phyloP scores from a whole-genome alignment of 2,329 filamentous ascomycete species.

The Ciborinia camelliae region DNA sequence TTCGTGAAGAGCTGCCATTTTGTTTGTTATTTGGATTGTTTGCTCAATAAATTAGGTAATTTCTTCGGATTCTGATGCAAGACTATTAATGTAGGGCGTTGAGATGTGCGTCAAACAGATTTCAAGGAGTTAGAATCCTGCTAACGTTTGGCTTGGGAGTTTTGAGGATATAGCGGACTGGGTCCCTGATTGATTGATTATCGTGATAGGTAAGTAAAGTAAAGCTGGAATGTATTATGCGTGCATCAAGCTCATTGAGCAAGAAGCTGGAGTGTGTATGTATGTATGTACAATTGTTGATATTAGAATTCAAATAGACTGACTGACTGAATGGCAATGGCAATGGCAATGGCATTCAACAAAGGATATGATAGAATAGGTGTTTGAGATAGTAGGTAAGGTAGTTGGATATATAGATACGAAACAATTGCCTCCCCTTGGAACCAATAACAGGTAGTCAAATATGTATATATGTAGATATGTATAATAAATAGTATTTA shows the following conservation, averaged over 20 bases:
- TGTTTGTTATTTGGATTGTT: background rate
- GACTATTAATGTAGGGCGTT: background rate
- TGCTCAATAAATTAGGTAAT: background rate
- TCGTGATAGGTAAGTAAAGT: too few relatives aligned
- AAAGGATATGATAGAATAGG: background rate
- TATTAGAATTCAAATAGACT: background rate
- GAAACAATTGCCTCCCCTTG: too few relatives aligned
- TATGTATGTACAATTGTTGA: background rate
- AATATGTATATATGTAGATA: too few relatives aligned
- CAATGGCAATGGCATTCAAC: slow-evolving; percentile 8
- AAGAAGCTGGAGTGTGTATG: background rate
- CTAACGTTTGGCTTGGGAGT: background rate
- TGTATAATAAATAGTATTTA: too few relatives aligned
- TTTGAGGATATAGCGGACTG: background rate
- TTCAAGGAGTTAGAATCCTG: background rate
- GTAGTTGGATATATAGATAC: background rate
- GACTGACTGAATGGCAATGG: too few relatives aligned
- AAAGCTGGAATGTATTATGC: background rate
- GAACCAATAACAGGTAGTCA: too few relatives aligned
- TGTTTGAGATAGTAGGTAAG: too few relatives aligned
- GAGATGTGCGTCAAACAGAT: background rate
- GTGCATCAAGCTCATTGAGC: background rate
- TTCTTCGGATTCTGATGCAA: background rate
- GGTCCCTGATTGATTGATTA: background rate
- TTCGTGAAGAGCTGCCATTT: slow-evolving; percentile 57